phyloP scores from a whole-genome alignment of 805 yeast species.

The Babjeviella inositovora region DNA sequence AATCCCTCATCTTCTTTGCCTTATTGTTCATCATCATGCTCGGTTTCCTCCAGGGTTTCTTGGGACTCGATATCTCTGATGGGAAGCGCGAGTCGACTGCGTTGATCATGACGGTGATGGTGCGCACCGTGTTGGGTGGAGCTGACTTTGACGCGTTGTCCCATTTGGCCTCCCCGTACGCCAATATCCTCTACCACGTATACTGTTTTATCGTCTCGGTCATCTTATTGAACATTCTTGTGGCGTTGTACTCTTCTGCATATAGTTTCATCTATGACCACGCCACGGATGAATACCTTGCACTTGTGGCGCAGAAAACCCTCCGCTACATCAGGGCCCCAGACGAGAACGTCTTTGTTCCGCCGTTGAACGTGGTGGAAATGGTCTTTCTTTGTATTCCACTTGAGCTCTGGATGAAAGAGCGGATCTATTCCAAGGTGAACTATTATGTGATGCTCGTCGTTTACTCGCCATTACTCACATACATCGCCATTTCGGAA shows the following conservation, averaged over 20 bases:
- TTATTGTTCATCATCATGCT: constrained; percentile 51
- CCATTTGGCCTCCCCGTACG: constrained; percentile 73
- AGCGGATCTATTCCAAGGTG: constrained; percentile 15
- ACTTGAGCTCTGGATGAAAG: constrained; percentile 19
- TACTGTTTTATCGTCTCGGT: constrained; percentile 66
- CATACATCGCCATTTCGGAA: constrained; percentile 48
- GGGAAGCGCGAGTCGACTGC: constrained; percentile 66
- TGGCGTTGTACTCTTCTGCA: constrained; percentile 78
- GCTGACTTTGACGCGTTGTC: constrained; percentile 59
- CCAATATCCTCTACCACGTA: constrained; percentile 59
- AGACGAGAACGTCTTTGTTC: constrained; percentile 70
- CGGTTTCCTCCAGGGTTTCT: constrained; percentile 77
- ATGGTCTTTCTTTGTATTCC: constrained; percentile 28
- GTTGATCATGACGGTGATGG: constrained; percentile 43
- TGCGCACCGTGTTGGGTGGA: constrained; percentile 60
- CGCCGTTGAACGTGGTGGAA: constrained; percentile 73
- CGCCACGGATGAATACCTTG: constrained; percentile 75
- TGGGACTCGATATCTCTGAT: constrained; percentile 80
- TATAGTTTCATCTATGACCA: constrained; percentile 69
- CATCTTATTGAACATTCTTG: constrained; percentile 64
- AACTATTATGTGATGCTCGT: constrained; percentile 44
- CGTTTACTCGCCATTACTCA: constrained; percentile 53
- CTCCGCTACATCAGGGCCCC: constrained; percentile 79
- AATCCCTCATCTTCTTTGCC: constrained; percentile 70
- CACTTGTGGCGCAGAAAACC: constrained; percentile 72